These are phyloP conservation scores for Pholiota microspora DNA, from an alignment of 768 basidiomycete genomes.

Conservation along the genomic window DNA sequence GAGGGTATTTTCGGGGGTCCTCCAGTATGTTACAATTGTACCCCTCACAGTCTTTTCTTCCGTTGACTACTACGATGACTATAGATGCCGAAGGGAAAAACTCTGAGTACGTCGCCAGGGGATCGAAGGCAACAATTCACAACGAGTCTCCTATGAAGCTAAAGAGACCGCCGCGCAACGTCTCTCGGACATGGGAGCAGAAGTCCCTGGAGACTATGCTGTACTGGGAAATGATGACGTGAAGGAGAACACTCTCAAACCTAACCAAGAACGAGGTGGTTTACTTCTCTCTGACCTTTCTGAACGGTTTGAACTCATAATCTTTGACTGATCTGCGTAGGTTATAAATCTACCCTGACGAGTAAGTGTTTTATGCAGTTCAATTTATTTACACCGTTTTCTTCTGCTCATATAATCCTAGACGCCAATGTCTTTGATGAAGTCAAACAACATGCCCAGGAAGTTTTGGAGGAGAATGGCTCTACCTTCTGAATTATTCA, in stretches of 20 bases:
- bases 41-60: too few relatives aligned
- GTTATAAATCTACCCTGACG: conserved; percentile 31
- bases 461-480: background rate
- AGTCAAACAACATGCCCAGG: conserved; percentile 24
- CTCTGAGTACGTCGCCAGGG: conserved; percentile 33
- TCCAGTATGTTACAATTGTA: too few relatives aligned
- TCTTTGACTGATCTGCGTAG: conserved; percentile 20
- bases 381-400: background rate
- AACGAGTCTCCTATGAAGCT: conserved; percentile 58
- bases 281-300: background rate
- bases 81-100: background rate
- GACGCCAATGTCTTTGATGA: conserved; percentile 25
- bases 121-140: conserved; percentile 53
- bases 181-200: conserved; percentile 22
- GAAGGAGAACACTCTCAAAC: background rate
- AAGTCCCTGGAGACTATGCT: background rate
- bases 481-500: too few relatives aligned
- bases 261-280: background rate
- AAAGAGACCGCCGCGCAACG: conserved; percentile 43
- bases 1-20: too few relatives aligned
- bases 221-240: background rate
- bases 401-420: background rate
- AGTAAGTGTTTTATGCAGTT: conserved; percentile 16
- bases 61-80: background rate
- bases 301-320: background rate